Base-by-base conservation (phyloP, 2,329 filamentous ascomycete genomes). In the Paecilomyces variotii region DNA sequence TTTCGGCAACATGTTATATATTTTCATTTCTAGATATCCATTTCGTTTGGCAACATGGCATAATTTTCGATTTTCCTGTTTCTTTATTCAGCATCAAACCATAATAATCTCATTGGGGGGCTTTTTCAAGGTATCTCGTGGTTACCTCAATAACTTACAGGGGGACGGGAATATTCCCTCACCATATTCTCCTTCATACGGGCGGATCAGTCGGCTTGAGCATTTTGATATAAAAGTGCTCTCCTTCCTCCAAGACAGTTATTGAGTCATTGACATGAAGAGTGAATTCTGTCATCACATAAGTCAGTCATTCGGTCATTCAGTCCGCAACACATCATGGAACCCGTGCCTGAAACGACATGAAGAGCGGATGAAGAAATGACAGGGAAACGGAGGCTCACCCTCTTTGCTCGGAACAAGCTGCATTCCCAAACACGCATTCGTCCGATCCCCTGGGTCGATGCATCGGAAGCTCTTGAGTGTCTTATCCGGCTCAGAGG, bases 391-490 rank as follows among this genome's bases (percentile, higher is more conserved):
- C 5, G 19, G 19, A 56, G 7, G 64, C 66, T 56, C 50, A 73
- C 70, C 60, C 54, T 63, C 27, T 12, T 65, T 58, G 14, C 66
- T 65, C 14, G 74, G 74, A 58, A 76, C 73, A 61, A 80, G 73
- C 70, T 82, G 80, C 79, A 84, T 81, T 0, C 81, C 82, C 58
- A 84, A 62, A 65, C 80, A 82, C 0, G 80, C 76, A 67, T 76
- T 74, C 14, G 71, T 76, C 53, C 69, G 68, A 63, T 77, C 78
- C 0, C 82, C 82, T 6, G 71, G 67, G 65, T 84, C 82, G 62
- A 84, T 80, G 49, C 76, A 66, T 11, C 82, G 71, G 67, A 80
- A 81, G 11, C 68, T 72, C 58, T 75, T 78, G 68, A 84, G 65
- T 25, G 79, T 79, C 32, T 72, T 73, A 63, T 78, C 75, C 26